Base-by-base conservation (phyloP, 805 yeast species). In the Candida sonorensis region DNA sequence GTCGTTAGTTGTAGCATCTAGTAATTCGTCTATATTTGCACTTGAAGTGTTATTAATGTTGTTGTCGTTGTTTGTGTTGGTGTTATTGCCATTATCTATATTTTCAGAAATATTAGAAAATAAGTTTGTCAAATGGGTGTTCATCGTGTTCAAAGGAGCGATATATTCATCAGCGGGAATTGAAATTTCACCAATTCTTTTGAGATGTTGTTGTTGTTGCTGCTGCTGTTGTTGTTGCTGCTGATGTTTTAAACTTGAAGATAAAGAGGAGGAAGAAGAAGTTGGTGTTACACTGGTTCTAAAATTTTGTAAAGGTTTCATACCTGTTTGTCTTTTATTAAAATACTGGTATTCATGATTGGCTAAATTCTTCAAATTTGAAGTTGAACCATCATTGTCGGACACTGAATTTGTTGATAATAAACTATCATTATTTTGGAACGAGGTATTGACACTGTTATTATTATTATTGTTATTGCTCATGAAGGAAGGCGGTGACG, bases 121-220 rank as follows among this genome's bases (percentile, higher is more conserved):
- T 11, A 58, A 44, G 20, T 49, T 52, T 23, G 53, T 48, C 30
- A 59, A 40, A 34, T 58, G 50, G 9, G 41, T 46, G 32, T 55
- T 57, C 62, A 58, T 59, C 17, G 59, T 50, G 33, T 57, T 55
- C 34, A 58, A 31, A 10, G 64, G 64, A 19, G 55, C 58, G 12
- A 59, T 55, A 33, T 54, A 59, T 33, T 59, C 64, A 30, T 59
- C 61, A 17, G 57, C 45, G 3, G 62, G 58, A 5, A 57, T 36
- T 2, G 51, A 31, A 4, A 57, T 57, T 36, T 57, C 62, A 9
- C 62, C 62, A 2, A 48, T 30, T 24, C 57, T 44, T 29, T 43
- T 50, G 15, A 38, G 42, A 22, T 31, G 36, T 21, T 10, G 35
- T 25, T n/a, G 35, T 30, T 10, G 27, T 29, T 18, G 33, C 39